Percentiles rank a stretch among this genome's conserved stretches.
phyloP scores from a whole-genome alignment of 1,139 yeast species.

The Candida buenavistaensis region DNA sequence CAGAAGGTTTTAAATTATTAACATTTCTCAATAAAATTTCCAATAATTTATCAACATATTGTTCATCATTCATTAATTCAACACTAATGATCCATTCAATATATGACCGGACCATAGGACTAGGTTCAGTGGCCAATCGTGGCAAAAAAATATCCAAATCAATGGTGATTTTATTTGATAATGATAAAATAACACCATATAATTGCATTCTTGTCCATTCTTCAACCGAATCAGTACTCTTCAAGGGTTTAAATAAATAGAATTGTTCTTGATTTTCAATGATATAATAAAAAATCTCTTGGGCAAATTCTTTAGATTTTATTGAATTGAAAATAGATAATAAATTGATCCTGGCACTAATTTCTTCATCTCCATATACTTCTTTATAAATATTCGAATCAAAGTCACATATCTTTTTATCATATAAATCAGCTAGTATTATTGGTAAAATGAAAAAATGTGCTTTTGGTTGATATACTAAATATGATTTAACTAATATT shows the following conservation, averaged over 20 bases:
- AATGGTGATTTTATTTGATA: constrained; percentile 26
- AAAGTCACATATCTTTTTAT: constrained; percentile 28
- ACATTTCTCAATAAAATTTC: constrained; percentile 15
- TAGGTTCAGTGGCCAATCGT: constrained; percentile 53
- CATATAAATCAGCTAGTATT: constrained; percentile 53
- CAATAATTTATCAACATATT: constrained; percentile 20
- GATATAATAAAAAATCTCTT: constrained; percentile 40
- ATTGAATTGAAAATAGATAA: constrained; percentile 45
- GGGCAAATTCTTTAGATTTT: constrained; percentile 34
- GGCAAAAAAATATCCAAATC: constrained; percentile 23
- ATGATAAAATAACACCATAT: constrained; percentile 50
- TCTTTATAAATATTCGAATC: constrained; percentile 42
- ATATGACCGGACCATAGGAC: constrained; percentile 73
- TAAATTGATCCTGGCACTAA: constrained; percentile 52
- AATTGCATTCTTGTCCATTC: constrained; percentile 65
- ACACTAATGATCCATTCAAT: constrained; percentile 75
- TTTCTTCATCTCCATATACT: constrained; percentile 63
- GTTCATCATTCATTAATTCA: constrained; percentile 24
- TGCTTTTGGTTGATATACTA: constrained; percentile 54
- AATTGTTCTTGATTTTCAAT: constrained; percentile 37
- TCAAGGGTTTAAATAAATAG: constrained; percentile 49
- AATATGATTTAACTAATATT: constrained; percentile 47
- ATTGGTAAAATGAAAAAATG: constrained; percentile 63
- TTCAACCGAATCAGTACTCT: constrained; percentile 64
- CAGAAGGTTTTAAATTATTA: constrained; percentile 43